Conservation (phyloP, 306 rosid species). For the Gastrolobium villosum region DNA sequence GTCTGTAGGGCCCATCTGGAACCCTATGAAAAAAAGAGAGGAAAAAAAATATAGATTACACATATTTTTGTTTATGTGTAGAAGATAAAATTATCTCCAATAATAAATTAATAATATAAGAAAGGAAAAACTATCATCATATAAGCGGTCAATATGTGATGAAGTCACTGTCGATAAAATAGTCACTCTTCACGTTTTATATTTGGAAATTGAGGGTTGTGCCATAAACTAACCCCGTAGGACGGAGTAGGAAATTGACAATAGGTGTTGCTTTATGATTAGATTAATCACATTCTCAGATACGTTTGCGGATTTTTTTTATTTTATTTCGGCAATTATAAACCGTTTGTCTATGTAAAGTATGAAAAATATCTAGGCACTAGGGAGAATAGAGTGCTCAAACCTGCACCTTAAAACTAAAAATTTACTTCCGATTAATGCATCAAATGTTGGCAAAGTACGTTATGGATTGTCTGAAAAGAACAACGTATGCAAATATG, state of each 20-base stretch:
- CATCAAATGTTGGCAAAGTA: not conserved
- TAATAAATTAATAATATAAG: too few relatives aligned
- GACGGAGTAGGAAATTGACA: constrained; percentile 56
- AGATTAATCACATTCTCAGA: constrained; percentile 16
- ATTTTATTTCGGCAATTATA: constrained; percentile 8
- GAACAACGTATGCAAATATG: too few relatives aligned
- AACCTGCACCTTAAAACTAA: not conserved
- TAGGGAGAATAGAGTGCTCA: constrained; percentile 5
- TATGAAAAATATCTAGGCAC: constrained; percentile 36
- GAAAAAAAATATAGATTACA: too few relatives aligned
- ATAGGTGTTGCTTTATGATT: not conserved
- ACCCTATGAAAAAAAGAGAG: too few relatives aligned
- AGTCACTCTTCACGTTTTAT: constrained; percentile 32
- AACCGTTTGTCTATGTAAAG: constrained; percentile 26
- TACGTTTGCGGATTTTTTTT: constrained; percentile 5
- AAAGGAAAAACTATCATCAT: not conserved
- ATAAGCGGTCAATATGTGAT: constrained; percentile 25
- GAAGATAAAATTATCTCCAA: too few relatives aligned
- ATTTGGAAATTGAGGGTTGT: constrained; percentile 46
- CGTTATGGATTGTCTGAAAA: too few relatives aligned
- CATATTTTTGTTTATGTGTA: too few relatives aligned
- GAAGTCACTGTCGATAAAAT: constrained; percentile 3
- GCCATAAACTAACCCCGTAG: constrained; percentile 38
- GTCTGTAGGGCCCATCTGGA: too few relatives aligned
- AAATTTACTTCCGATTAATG: not conserved